phyloP scores from a whole-genome alignment of 73 alveolate species.

The Paramecium octaurelia region DNA sequence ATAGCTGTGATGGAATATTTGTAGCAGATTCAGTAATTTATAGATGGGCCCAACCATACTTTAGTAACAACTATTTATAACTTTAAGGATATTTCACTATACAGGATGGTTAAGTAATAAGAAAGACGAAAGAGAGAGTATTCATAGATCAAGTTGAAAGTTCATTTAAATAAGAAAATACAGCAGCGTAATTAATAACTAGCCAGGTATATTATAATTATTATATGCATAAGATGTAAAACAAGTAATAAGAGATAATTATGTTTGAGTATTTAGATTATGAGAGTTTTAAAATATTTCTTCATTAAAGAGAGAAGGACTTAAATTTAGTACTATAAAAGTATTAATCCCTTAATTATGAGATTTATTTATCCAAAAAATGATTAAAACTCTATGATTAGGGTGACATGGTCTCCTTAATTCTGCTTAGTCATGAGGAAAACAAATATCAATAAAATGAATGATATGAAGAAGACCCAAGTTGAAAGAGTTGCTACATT shows the following conservation, averaged over 20 bases:
- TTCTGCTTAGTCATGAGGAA: slow-evolving; percentile 72
- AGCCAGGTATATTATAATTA: background rate
- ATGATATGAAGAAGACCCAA: slow-evolving; percentile 63
- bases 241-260: slow-evolving; percentile 59
- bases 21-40: slow-evolving; percentile 76
- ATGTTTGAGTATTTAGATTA: slow-evolving; percentile 67
- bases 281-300: slow-evolving; percentile 67
- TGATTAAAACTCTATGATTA: slow-evolving; percentile 68
- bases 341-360: background rate
- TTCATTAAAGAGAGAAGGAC: slow-evolving; percentile 68
- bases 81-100: slow-evolving; percentile 70
- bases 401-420: slow-evolving; percentile 77
- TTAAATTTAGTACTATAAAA: slow-evolving; percentile 73
- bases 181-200: background rate
- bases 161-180: background rate
- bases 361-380: slow-evolving; percentile 63
- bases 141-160: background rate
- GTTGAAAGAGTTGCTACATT: slow-evolving; percentile 74
- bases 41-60: slow-evolving; percentile 77
- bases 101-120: slow-evolving; percentile 66
- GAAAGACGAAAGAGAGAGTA: slow-evolving; percentile 75
- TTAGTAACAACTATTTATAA: background rate
- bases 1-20: slow-evolving; percentile 35
- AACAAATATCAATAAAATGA: slow-evolving; percentile 67
- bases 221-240: background rate